Evolutionary conservation across 352 stramenopile genomes (phyloP), one percentile per base, ranked within the genome.

Genomic region (Peronosclerospora sorghi): DNA sequence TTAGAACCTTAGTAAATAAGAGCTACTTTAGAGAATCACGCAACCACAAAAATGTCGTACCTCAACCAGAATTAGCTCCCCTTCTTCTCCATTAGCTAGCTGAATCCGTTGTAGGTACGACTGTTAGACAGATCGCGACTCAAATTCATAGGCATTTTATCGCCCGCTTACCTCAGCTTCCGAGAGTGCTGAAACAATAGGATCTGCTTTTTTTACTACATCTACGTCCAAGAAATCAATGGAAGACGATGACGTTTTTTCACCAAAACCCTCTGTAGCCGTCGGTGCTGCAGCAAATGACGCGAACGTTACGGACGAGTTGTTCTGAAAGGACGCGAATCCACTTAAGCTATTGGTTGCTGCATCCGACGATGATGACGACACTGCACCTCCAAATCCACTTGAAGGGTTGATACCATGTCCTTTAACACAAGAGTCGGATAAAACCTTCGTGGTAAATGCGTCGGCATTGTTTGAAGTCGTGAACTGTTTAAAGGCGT

Each of bases 1-100:
- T 39, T 10, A 44, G 12, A 17, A 30, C 20, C 2, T 18, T 13
- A 45, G 5, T 10, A 40, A 48, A 9, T 3, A 7, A 15, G 10
- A 32, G 18, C 9, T 27, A 5, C n/a, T n/a, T n/a, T n/a, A n/a
- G n/a, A n/a, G n/a, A n/a, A n/a, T n/a, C 1, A 40, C 7, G 2
- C 0, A 2, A 47, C 2, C 2, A 36, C 9, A 24, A 41, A 27
- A 12, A 19, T 8, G 17, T 45, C 53, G 12, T 54, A 87, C 73
- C 72, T 86, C 73, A 17, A 85, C 52, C 26, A 89, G 47, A 41
- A 87, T 66, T 9, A 57, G 57, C 47, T 89, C 77, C 19, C 59
- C 65, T 51, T 89, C 77, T 51, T 89, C 77, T 20, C 77, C 77
- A 21, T 89, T 89, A 12, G 68, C 68, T 24, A 81, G 29, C 72